Base-by-base conservation (phyloP, 2,329 filamentous ascomycete genomes). In the Aspergillus sp. region DNA sequence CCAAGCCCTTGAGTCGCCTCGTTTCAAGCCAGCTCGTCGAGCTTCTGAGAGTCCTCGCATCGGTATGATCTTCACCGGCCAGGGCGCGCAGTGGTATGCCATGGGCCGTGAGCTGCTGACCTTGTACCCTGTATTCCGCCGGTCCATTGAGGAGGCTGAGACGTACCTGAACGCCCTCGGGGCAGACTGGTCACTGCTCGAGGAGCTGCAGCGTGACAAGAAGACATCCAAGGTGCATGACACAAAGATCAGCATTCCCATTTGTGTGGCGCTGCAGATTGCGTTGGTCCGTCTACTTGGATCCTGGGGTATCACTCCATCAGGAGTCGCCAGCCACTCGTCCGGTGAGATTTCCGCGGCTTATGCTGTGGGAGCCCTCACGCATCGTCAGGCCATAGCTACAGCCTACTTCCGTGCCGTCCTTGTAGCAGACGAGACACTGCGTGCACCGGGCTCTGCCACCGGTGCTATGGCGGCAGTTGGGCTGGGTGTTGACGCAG, bases 61-160 rank as follows among this genome's bases (percentile, higher is more conserved):
- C 17, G 61, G 51, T 0, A 69, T 72, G 37, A 53, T 73, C 13
- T 75, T 73, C 57, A 74, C 70, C 3, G 73, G 73, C 1, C 73
- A 75, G 52, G 73, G 73, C 2, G 71, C 73, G 8, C 71, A 74
- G 22, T 75, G 68, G 64, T 15, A 56, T 8, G 54, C 34, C 0
- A 75, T 75, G 72, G 71, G 68, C 2, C 22, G 45, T 3, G 61
- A 68, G 42, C 57, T 73, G 5, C 30, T 72, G 6, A 3, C 8
- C 15, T 11, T 46, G 12, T 62, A 59, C 44, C 56, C 55, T 5
- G 37, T 44, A 0, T 71, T 68, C 41, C 33, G 19, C 4, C 19
- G 51, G 5, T 55, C 50, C 3, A 54, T 71, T 19, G 22, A 39
- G 2, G 30, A 30, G 5, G 42, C 53, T 0, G 54, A 61, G 5